Evolutionary conservation across 768 basidiomycete genomes (phyloP).

Genomic region (Mycena kentingensis): DNA sequence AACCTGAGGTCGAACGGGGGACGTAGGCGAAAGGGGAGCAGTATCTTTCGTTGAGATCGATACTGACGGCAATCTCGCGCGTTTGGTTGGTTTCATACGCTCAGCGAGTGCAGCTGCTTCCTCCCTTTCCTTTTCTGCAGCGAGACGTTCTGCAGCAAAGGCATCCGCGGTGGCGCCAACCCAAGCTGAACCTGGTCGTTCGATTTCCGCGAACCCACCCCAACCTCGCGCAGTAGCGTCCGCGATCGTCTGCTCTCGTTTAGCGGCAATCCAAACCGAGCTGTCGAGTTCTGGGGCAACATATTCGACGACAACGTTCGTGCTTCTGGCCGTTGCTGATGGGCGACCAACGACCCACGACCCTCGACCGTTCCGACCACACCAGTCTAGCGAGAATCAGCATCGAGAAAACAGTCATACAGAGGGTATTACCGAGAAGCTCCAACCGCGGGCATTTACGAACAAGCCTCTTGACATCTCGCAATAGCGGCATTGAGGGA

Average conservation of each 20-base stretch:
- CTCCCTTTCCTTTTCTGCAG: slow-evolving; percentile 28
- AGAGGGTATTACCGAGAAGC: slow-evolving; percentile 28
- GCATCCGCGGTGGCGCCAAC: slow-evolving; percentile 31
- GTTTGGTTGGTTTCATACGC: slow-evolving; percentile 18
- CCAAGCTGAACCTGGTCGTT: slow-evolving; percentile 34
- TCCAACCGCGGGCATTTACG: slow-evolving; percentile 37
- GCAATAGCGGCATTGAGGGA: slow-evolving; percentile 37
- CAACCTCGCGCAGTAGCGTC: slow-evolving; percentile 24
- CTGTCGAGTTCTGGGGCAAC: slow-evolving; percentile 25
- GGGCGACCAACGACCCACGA: slow-evolving; percentile 31
- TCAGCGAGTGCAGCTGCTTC: slow-evolving; percentile 17
- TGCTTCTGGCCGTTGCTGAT: slow-evolving; percentile 28
- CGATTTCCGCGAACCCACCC: slow-evolving; percentile 17
- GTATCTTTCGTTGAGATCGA: slow-evolving; percentile 21
- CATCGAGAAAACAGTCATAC: not conserved
- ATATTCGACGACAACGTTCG: slow-evolving; percentile 37
- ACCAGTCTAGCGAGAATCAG: slow-evolving; percentile 33
- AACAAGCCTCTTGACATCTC: slow-evolving; percentile 41
- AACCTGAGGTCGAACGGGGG: slow-evolving; percentile 14
- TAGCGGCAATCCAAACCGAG: slow-evolving; percentile 26
- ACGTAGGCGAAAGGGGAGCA: slow-evolving; percentile 16
- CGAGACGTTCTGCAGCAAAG: slow-evolving; percentile 24
- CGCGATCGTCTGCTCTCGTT: slow-evolving; percentile 19
- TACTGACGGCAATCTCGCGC: slow-evolving; percentile 20
- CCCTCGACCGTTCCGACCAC: slow-evolving; percentile 36